Evolutionary conservation across 2,329 filamentous ascomycete species (phyloP), one percentile per base, ranked within the genome.

Genomic region (Sporothrix globosa): DNA sequence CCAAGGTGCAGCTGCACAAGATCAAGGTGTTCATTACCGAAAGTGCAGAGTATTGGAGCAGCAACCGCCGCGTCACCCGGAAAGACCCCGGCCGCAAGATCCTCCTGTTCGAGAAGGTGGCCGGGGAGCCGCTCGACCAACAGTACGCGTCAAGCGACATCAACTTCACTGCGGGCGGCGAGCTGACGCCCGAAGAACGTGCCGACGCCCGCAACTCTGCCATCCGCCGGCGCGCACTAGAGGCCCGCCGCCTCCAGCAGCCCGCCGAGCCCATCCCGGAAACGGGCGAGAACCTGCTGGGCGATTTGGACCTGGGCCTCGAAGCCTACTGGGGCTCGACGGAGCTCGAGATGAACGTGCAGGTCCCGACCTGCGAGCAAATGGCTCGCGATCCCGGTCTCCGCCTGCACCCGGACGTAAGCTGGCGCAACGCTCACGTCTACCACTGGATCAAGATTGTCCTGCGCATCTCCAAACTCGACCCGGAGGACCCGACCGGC

Each of bases 381-480:
- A 94, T 96, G 90, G 88, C 91, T 27, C 91, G 90, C 76, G 90
- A 94, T 76, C 86, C 85, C 78, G 79, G 79, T 10, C 70, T 87
- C 50, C 86, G 88, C 72, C 81, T 97, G 71, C 91, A 97, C 78
- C 95, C 95, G 68, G 93, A 97, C 77, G 97, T 93, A 69, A 97
- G 93, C 70, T 97, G 95, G 84, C 91, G 93, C 77, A 96, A 96
- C 73, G 95, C 97, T 68, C 92, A 96, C 76, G 93, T 97, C 69
- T 93, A 92, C 78, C 94, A 97, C 78, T 97, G 93, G 93, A 97
- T 97, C 79, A 97, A 97, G 87, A 92, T 93, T 82, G 93, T 97
- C 72, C 92, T 97, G 88, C 91, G 94, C 68, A 90, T 97, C 61
- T 97, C 93, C 41, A 93, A 92, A 75, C 83, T 91, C 17, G 94